phyloP scores from a whole-genome alignment of 352 stramenopile genomes.

The Phytophthora citricola region DNA sequence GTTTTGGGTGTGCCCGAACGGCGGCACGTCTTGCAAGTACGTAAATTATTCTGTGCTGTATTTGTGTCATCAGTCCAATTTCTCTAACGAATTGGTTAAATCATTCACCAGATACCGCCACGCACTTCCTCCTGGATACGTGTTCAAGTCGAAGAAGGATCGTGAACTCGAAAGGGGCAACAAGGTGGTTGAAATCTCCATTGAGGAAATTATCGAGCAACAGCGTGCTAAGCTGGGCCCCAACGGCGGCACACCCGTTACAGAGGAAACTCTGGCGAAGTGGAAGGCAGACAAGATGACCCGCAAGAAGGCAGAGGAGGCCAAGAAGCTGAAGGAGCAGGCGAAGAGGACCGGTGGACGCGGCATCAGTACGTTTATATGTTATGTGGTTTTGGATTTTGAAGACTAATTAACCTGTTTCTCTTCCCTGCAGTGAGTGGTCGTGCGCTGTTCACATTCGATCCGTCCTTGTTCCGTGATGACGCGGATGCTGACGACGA shows the following conservation, averaged over 20 bases:
- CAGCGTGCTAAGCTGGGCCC: conserved; percentile 89
- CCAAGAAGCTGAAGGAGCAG: conserved; percentile 86
- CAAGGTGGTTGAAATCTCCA: conserved; percentile 86
- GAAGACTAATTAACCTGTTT: no score
- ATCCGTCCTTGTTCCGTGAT: conserved; percentile 92
- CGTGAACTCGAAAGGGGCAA: conserved; percentile 86
- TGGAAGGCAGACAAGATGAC: conserved; percentile 90
- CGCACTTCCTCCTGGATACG: conserved; percentile 87
- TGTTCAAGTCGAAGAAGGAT: conserved; percentile 90
- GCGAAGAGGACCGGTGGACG: conserved; percentile 87
- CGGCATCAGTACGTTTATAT: conserved; percentile 77
- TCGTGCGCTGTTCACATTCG: conserved; percentile 91
- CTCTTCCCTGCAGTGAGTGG: conserved; percentile 75
- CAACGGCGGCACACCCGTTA: conserved; percentile 87
- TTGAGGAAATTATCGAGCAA: conserved; percentile 93
- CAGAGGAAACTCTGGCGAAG: conserved; percentile 85
- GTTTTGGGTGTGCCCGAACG: conserved; percentile 92
- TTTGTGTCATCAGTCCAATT: not conserved
- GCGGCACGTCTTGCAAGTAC: conserved; percentile 79
- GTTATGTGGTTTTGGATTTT: conserved; percentile 1
- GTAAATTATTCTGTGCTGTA: conserved; percentile 13
- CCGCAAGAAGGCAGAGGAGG: conserved; percentile 80
- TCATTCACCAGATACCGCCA: conserved; percentile 65
- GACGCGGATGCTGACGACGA: conserved; percentile 90
- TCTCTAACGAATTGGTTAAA: conserved; percentile 8